These are phyloP conservation scores for Dendrostoma leiphaemia DNA, from an alignment of 2,329 filamentous ascomycete genomes.

Conservation along the genomic window DNA sequence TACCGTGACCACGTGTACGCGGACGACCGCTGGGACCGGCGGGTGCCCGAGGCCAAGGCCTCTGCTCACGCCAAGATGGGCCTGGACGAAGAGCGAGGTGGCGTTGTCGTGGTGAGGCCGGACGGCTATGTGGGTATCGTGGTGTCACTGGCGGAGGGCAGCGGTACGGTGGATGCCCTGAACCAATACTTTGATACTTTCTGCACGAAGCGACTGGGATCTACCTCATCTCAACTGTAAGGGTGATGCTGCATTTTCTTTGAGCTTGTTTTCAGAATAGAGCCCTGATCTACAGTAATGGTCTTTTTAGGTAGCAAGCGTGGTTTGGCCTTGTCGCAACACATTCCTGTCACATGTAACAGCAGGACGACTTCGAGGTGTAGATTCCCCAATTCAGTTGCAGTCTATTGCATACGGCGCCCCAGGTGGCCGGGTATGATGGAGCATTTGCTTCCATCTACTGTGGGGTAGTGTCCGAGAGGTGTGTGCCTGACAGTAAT, in stretches of 20 bases:
- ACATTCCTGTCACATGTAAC: too few relatives aligned
- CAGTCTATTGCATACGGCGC: too few relatives aligned
- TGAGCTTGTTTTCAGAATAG: too few relatives aligned
- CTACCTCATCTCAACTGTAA: conserved; percentile 37
- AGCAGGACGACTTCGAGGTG: too few relatives aligned
- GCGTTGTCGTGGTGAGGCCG: conserved; percentile 79
- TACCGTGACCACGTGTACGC: conserved; percentile 85
- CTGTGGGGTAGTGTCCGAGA: too few relatives aligned
- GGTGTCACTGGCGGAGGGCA: conserved; percentile 70
- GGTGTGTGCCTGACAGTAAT: too few relatives aligned
- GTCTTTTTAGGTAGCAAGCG: too few relatives aligned
- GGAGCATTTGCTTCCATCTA: too few relatives aligned
- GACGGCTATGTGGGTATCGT: conserved; percentile 86
- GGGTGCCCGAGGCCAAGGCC: conserved; percentile 67
- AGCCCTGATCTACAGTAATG: too few relatives aligned
- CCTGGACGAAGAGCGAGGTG: conserved; percentile 68
- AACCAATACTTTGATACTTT: conserved; percentile 81
- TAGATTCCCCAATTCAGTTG: too few relatives aligned
- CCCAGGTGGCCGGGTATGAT: too few relatives aligned
- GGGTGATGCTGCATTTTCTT: not conserved
- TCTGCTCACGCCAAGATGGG: conserved; percentile 88
- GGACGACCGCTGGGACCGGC: conserved; percentile 74
- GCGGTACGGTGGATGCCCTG: conserved; percentile 75
- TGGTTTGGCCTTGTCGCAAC: too few relatives aligned
- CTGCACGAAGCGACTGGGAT: conserved; percentile 57